Base-by-base conservation (phyloP, 176 grass and related monocot species). In the Aechmea fasciata region DNA sequence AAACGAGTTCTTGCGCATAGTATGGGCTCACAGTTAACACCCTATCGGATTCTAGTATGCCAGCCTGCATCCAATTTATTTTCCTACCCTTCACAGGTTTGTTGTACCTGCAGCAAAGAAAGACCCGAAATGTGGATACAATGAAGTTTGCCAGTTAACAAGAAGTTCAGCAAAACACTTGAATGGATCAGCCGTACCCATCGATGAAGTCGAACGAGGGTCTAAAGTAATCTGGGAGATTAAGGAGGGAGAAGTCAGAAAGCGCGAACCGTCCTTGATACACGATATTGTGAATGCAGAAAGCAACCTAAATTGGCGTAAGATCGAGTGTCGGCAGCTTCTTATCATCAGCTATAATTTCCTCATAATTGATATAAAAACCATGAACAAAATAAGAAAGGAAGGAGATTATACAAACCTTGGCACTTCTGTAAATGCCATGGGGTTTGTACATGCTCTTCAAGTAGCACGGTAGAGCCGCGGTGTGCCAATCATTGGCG, bases 251-350 rank as follows among this genome's bases (percentile, higher is more conserved):
- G 51, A 70, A 97, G 61, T 97, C 93, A 0, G 64, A 49, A 14
- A 69, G 69, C 14, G 83, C 65, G 61, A 97, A 97, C 0, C 93
- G 78, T 13, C 93, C 93, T 72, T 97, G 93, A 74, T 97, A 97
- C 10, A 86, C 80, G 47, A 97, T 92, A 79, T 97, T 97, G 84
- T 97, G 93, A 85, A 97, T 97, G 86, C 93, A 97, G 82, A 92
- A 97, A 2, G 84, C 86, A 13, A 89, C 89, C 93, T 97, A 63
- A 66, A 41, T 41, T 41, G 33, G 33, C 33, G 7, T 41, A 41
- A 41, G 6, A 41, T 41, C 4, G 33, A 6, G 33, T 41, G 33
- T 41, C 33, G 4, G 4, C 6, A 41, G 5, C 33, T 41, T 41
- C 33, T 41, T 41, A 41, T 41, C 33, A 41, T 41, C 33, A 7